Evolutionary conservation across 768 basidiomycete species (phyloP).

Genomic region (Kwoniella newhampshirensis): DNA sequence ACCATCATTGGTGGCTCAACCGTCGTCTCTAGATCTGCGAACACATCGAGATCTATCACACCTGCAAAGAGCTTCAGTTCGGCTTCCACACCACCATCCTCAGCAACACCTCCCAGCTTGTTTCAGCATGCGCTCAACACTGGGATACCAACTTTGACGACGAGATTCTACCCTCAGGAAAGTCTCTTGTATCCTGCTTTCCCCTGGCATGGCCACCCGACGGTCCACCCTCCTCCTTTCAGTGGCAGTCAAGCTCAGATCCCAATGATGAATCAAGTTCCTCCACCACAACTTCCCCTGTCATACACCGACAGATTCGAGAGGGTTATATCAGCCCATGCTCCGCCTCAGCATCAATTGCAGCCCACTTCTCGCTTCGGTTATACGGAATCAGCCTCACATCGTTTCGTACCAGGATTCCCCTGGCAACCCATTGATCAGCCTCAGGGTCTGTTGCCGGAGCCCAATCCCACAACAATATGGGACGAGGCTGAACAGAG

Average conservation of each 20-base stretch:
- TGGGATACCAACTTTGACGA: background rate
- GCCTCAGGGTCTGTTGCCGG: background rate
- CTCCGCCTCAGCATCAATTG: no score
- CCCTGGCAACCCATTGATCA: no score
- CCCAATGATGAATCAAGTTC: no score
- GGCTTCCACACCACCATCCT: background rate
- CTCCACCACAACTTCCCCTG: no score
- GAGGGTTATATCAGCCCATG: no score
- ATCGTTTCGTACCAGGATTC: no score
- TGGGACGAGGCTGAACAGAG: no score
- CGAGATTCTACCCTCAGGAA: background rate
- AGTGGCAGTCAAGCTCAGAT: no score
- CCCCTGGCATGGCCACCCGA: slow-evolving; percentile 3
- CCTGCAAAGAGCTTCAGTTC: background rate
- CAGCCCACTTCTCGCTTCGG: no score
- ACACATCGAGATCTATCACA: background rate
- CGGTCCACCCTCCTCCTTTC: slow-evolving; percentile 5
- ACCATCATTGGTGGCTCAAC: background rate
- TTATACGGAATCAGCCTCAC: no score
- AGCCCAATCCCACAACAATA: background rate
- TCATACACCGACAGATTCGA: no score
- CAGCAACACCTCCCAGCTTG: background rate
- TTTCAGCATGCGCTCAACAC: background rate
- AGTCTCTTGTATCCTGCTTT: background rate
- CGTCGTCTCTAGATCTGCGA: no score